phyloP scores from a whole-genome alignment of 2,329 filamentous ascomycete species.

The Penicillium sp. region DNA sequence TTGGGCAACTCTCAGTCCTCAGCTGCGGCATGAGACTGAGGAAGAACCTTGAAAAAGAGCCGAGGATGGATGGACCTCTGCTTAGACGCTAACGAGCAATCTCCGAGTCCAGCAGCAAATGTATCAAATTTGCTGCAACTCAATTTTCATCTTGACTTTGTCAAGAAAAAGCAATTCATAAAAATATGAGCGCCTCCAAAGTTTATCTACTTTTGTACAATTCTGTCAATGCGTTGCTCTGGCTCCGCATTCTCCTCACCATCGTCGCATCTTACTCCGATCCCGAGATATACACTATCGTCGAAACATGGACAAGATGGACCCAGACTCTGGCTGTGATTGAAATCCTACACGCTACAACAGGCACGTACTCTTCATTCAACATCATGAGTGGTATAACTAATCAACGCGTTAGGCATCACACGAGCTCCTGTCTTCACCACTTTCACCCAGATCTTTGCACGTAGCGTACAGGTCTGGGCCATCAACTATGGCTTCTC shows the following conservation, averaged over 20 bases:
- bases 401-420: conserved; percentile 23
- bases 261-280: conserved; percentile 17
- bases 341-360: conserved; percentile 34
- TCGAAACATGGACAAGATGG: conserved; percentile 33
- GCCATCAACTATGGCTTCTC: conserved; percentile 35
- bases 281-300: conserved; percentile 23
- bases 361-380: conserved; percentile 19
- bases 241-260: conserved; percentile 31
- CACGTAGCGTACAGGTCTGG: conserved; percentile 39
- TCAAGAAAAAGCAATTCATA: neutral
- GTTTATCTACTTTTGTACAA: conserved; percentile 35
- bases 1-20: too few species aligned
- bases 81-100: too few species aligned
- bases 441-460: conserved; percentile 37
- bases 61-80: too few species aligned
- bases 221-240: conserved; percentile 27
- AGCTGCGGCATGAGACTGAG: too few species aligned
- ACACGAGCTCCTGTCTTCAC: conserved; percentile 35
- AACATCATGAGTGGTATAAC: too few species aligned
- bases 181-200: conserved; percentile 5
- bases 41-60: too few species aligned
- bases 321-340: conserved; percentile 32
- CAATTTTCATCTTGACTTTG: too few species aligned
- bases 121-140: too few species aligned
- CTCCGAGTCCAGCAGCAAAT: too few species aligned